Evolutionary conservation across 371 early-diverging fungal species (phyloP).

Genomic region (Umbelopsis sp.): DNA sequence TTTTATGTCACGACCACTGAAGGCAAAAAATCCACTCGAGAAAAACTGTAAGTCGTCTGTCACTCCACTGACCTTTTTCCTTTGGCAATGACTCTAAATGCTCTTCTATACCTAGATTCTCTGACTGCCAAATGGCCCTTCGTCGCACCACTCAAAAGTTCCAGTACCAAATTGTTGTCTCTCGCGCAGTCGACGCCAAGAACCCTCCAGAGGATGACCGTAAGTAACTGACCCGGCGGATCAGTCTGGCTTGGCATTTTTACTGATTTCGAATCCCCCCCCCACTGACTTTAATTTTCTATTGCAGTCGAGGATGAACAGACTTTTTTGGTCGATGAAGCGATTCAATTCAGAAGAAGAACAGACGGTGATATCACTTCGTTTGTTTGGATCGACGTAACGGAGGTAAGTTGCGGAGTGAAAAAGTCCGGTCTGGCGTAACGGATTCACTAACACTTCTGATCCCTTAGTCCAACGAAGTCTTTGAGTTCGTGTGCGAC

Average conservation of each 20-base stretch:
- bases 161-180: slow-evolving; percentile 68
- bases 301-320: slow-evolving; percentile 52
- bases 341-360: slow-evolving; percentile 47
- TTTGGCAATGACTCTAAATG: not conserved
- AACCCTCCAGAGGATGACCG: slow-evolving; percentile 60
- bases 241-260: not conserved
- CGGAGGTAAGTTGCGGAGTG: not conserved
- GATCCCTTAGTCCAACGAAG: slow-evolving; percentile 7
- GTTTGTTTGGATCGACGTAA: slow-evolving; percentile 4
- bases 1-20: not conserved
- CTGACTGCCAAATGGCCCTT: slow-evolving; percentile 54
- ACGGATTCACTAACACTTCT: not conserved
- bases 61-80: not conserved
- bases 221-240: not conserved
- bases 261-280: too few species aligned
- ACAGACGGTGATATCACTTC: slow-evolving; percentile 29
- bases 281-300: not conserved
- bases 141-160: slow-evolving; percentile 56
- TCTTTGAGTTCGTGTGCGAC: slow-evolving; percentile 54
- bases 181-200: slow-evolving; percentile 75
- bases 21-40: not conserved
- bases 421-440: not conserved
- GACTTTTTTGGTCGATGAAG: slow-evolving; percentile 59
- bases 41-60: not conserved
- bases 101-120: not conserved